Evolutionary conservation across 164 flowering plant species (phyloP).

Genomic region (Nelumbo lutea): DNA sequence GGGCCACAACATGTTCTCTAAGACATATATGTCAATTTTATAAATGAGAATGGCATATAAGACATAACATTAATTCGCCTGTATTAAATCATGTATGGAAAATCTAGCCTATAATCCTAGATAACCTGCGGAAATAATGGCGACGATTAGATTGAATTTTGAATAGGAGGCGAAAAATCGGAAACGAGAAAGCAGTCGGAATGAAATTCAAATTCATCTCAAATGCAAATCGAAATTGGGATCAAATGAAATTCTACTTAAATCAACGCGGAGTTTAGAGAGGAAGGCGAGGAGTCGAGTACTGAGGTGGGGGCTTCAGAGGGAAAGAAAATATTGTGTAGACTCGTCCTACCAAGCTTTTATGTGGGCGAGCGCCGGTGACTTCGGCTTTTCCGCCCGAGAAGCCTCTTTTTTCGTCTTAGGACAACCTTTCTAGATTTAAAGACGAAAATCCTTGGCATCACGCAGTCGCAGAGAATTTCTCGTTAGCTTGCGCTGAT

Average conservation of each 20-base stretch:
- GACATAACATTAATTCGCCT: background rate
- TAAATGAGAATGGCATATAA: background rate
- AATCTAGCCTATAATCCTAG: background rate
- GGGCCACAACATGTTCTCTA: too few species aligned
- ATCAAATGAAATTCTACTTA: constrained; percentile 10
- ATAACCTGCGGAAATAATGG: constrained; percentile 3
- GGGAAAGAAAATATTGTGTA: background rate
- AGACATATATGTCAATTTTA: background rate
- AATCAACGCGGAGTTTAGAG: constrained; percentile 20
- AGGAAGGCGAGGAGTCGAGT: background rate
- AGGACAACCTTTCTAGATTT: background rate
- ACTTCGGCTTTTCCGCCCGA: constrained; percentile 7
- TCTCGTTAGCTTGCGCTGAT: background rate
- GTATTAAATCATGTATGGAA: too few species aligned
- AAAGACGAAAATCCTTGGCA: background rate
- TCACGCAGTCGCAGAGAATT: background rate
- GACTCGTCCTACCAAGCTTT: too few species aligned
- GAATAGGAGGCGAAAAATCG: constrained; percentile 7
- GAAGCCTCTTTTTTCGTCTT: background rate
- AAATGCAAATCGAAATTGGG: constrained; percentile 14
- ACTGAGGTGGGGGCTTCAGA: background rate
- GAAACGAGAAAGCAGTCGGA: constrained; percentile 40
- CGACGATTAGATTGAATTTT: constrained; percentile 4
- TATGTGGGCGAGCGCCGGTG: constrained; percentile 2
- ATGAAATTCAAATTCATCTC: constrained; percentile 44